Base-by-base conservation (phyloP, 805 yeast species). In the Debaryomyces tyrocola region DNA sequence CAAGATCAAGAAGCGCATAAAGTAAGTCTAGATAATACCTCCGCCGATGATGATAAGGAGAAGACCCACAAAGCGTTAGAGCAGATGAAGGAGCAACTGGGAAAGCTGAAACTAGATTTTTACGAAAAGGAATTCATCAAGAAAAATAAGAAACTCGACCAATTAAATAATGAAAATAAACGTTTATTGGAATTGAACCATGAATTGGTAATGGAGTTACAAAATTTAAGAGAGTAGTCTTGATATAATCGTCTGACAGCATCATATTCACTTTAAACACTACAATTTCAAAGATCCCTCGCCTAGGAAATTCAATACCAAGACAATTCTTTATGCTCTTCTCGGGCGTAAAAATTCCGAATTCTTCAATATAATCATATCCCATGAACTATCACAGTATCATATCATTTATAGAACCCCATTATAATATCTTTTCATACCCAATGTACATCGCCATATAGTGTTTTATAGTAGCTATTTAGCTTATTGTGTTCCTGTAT, bases 101-200 rank as follows among this genome's bases (percentile, higher is more conserved):
- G 57, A 18, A 44, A 48, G 29, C 41, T 44, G 29, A 51, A 55
- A 31, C 20, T 65, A 12, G 49, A 54, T 29, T 42, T 53, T 4
- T 56, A 56, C 37, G 57, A 63, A 27, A 43, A 54, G 18, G 66
- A 64, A 40, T 49, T 66, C 33, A 48, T 43, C 4, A 58, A 53
- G 38, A 57, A 50, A 45, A 55, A 54, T 35, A 51, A 55, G 33
- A 53, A 57, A 33, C 48, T 64, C 34, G 59, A 60, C 8, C 53
- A 52, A 12, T 46, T 66, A 39, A 50, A 44, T 44, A 49, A 47
- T 2, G 71, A 67, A 42, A 66, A 66, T 43, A 64, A 59, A 46
- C 47, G 59, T 37, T 48, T 67, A 20, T 54, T 67, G 41, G 69
- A 66, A 20, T 53, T 67, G 52, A 66, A 67, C 47, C 69, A 64